Conservation (phyloP, 805 yeast genomes). For the Ogataea ramenticola region DNA sequence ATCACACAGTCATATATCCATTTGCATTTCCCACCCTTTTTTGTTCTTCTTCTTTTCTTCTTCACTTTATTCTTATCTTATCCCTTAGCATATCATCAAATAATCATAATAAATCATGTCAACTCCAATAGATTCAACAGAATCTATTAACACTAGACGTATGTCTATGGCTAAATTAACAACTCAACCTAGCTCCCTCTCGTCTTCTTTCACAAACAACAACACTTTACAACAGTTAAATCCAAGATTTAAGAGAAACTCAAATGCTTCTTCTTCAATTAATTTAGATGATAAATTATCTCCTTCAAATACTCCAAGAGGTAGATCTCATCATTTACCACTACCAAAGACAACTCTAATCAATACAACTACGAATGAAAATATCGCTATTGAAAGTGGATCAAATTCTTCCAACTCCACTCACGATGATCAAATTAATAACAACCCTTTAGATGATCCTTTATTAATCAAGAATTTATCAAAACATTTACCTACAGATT, state of each 20-base stretch:
- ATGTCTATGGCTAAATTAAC: constrained; percentile 28
- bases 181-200: constrained; percentile 2
- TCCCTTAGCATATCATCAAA: no score
- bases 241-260: constrained; percentile 7
- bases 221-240: no score
- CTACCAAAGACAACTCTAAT: constrained; percentile 1
- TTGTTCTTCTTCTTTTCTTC: no score
- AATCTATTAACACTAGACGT: constrained; percentile 18
- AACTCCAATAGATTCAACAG: no score
- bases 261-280: constrained; percentile 18
- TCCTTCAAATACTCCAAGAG: constrained; percentile 1
- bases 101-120: no score
- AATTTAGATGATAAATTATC: constrained; percentile 9
- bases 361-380: neutral
- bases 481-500: constrained; percentile 30
- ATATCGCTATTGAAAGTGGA: constrained; percentile 4
- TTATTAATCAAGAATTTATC: constrained; percentile 25
- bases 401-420: constrained; percentile 16
- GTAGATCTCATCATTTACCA: neutral
- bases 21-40: no score
- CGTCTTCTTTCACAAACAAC: neutral
- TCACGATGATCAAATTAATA: constrained; percentile 4
- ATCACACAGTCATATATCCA: no score
- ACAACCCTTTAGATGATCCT: constrained; percentile 23
- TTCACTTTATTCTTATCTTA: no score